phyloP scores from a whole-genome alignment of 345 rosid species.

The Luvunga scandens region DNA sequence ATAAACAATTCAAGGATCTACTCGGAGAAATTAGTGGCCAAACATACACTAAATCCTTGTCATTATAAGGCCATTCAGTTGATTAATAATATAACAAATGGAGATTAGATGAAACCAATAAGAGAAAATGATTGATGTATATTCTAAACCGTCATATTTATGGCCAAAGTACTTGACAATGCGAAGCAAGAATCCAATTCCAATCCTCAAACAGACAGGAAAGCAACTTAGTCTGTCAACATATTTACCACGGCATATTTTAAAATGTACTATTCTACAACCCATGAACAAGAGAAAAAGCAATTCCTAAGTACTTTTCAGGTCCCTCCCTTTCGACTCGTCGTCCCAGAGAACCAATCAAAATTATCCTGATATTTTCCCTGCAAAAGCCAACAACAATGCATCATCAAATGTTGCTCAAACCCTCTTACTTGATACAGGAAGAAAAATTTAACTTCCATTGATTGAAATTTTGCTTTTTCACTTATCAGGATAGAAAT shows the following conservation, averaged over 20 bases:
- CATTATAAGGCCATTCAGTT: no score
- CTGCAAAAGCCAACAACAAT: constrained; percentile 29
- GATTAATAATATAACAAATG: no score
- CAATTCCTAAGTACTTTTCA: not conserved
- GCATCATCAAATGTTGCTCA: not conserved
- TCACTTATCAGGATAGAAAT: not conserved
- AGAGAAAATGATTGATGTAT: no score
- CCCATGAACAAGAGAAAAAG: not conserved
- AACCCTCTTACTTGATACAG: not conserved
- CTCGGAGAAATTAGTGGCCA: no score
- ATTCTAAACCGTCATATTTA: no score
- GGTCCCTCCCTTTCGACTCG: not conserved
- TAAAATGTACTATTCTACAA: not conserved
- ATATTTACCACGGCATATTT: constrained; percentile 12
- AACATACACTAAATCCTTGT: no score
- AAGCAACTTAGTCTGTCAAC: not conserved
- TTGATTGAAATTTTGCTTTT: not conserved
- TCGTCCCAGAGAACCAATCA: not conserved
- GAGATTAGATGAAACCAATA: no score
- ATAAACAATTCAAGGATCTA: no score
- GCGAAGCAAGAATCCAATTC: not conserved
- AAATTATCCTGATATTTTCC: constrained; percentile 26
- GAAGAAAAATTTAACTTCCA: not conserved
- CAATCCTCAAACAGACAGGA: not conserved
- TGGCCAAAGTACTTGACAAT: no score